Percentiles rank a stretch among this genome's conserved stretches.
These are phyloP conservation scores for Lolium perenne DNA, from an alignment of 176 grass and related monocot genomes.

Conservation along the genomic window DNA sequence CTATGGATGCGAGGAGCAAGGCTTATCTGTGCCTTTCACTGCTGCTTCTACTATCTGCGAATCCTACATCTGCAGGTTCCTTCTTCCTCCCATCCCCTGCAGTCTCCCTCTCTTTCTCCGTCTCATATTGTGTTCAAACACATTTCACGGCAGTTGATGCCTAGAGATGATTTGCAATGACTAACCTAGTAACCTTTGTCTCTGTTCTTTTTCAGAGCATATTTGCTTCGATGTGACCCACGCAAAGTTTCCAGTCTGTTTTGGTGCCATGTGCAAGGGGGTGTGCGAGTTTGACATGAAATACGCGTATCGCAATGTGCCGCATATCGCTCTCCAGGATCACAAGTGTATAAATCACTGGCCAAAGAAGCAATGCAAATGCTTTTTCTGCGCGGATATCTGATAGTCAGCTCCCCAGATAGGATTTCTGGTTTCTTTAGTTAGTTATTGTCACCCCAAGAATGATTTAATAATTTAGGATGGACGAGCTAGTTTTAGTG, in stretches of 20 bases:
- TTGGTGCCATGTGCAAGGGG: background rate
- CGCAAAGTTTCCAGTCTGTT: background rate
- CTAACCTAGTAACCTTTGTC: background rate
- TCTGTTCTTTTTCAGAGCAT: background rate
- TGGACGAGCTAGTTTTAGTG: background rate
- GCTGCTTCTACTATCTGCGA: background rate
- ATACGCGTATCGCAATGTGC: too few species aligned
- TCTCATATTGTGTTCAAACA: background rate
- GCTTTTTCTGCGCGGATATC: background rate
- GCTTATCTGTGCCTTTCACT: background rate
- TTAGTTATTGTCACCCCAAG: background rate
- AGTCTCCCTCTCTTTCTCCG: background rate
- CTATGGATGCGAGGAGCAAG: background rate
- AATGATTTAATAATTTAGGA: constrained; percentile 5
- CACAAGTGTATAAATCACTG: background rate
- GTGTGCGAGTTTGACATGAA: background rate
- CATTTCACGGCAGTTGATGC: background rate
- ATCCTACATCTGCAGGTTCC: background rate
- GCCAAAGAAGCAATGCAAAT: background rate
- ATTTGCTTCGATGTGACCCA: background rate
- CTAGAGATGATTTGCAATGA: background rate
- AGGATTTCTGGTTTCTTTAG: background rate
- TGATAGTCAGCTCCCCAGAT: background rate
- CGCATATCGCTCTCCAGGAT: background rate
- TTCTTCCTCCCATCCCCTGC: background rate